phyloP scores from a whole-genome alignment of 129 eudicot species.

The Apium graveolens region DNA sequence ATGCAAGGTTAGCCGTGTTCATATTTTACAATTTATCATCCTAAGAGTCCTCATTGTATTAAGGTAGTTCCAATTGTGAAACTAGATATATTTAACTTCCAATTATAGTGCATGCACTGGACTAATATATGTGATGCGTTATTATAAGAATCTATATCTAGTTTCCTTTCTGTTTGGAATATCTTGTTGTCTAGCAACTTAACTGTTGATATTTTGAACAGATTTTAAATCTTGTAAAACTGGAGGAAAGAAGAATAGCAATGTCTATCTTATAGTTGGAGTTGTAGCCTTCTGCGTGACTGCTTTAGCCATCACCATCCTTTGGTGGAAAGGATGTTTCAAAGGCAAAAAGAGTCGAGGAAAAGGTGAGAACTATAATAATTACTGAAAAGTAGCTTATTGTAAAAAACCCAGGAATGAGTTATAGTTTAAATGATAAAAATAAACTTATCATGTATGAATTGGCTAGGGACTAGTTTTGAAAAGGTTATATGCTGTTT shows the following conservation, averaged over 20 bases:
- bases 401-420: not conserved
- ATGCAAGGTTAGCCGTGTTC: not conserved
- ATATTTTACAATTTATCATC: not conserved
- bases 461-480: not conserved
- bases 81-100: not conserved
- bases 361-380: constrained; percentile 25
- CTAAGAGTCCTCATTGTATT: not conserved
- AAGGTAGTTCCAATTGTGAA: not conserved
- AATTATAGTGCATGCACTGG: not conserved
- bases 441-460: not conserved
- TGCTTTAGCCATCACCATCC: constrained; percentile 15
- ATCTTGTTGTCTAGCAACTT: constrained; percentile 3
- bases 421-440: not conserved
- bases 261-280: constrained; percentile 22
- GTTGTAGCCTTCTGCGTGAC: constrained; percentile 18
- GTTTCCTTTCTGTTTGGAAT: not conserved
- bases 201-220: constrained; percentile 4
- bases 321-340: constrained; percentile 38
- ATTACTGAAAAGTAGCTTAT: not conserved
- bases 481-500: not conserved
- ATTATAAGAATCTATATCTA: not conserved
- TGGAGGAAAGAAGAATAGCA: constrained; percentile 19
- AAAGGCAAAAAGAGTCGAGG: constrained; percentile 15
- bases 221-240: constrained; percentile 26
- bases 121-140: not conserved